Base-by-base conservation (phyloP, 1,284 basidiomycete species). In the Marasmius oreades region DNA sequence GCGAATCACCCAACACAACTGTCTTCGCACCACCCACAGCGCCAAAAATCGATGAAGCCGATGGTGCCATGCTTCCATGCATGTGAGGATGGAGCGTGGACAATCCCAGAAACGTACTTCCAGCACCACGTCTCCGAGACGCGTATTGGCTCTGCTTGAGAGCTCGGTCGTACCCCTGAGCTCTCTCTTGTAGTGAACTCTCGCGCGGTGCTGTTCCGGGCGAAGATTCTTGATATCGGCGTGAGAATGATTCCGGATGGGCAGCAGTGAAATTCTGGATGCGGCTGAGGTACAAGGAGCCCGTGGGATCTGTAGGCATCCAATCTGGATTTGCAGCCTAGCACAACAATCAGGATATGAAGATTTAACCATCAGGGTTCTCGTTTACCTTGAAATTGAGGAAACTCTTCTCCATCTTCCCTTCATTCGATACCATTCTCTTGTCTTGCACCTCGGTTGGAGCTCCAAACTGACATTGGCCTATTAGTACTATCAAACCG, bases 401-500 rank as follows among this genome's bases (percentile, higher is more conserved):
- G 73, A 99, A 94, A 65, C 88, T 92, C 77, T 98, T 95, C 77
- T 99, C 96, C 94, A 99, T 98, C 79, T 98, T 97, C 54, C 92
- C 91, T 63, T 95, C 91, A 62, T 91, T 92, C 5, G 90, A 91
- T 62, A 90, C 76, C 76, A 90, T 85, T 53, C 84, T 81, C 65
- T 86, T 85, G 61, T 92, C 86, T n/a, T 76, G 75, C 18, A 78
- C 80, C 37, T 77, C 73, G 2, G 80, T 79, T 1, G 90, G 90
- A 7, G 89, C 92, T 26, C 92, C 92, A 65, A 92, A 93, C 86
- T 91, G 60, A 24, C 26, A 52, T 56, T 14, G 43, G 55, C 39
- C 42, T 39, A 28, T 45, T 31, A 5, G 55, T n/a, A 47, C 43
- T 44, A 33, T 26, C 28, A n/a, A 11, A 43, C 16, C 20, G 48